Base-by-base conservation (phyloP, 371 early-diverging fungal genomes). In the Lichtheimia corymbifera region DNA sequence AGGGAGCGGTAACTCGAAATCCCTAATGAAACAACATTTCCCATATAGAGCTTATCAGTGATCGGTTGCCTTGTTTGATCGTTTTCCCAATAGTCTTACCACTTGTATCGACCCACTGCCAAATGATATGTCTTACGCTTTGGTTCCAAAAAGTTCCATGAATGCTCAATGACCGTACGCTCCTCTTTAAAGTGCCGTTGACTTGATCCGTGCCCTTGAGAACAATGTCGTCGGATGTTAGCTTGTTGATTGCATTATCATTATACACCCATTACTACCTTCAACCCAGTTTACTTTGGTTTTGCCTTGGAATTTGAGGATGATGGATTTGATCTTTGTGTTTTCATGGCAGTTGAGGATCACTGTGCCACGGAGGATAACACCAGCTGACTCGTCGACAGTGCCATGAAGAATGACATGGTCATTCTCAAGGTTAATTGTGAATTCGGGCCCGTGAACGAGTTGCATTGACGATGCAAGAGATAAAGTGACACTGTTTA, bases 1-100 rank as follows among this genome's bases (percentile, higher is more conserved):
- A n/a, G 81, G 79, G 20, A 83, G 53, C 14, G 78, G 75, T 14
- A 80, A 55, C 62, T 80, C 81, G 67, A 83, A 83, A 55, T 77
- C 76, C 75, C 80, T 79, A 41, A 20, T 40, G 22, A 14, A 22
- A n/a, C 25, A 15, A 27, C 20, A 52, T 52, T 15, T 22, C 18
- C 43, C 53, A 50, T 25, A 41, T 40, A 45, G 22, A 47, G 50
- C 45, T 53, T 22, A 47, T 44, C 24, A 54, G 47, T 25, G 30
- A 35, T 35, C 35, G 56, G 51, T 59, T 25, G 44, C 45, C 35
- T n/a, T 17, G 49, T 50, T 17, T 27, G 41, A 61, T 40, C 20
- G 41, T 22, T 22, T 22, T 22, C 22, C 43, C 55, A 59, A 49
- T 22, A 41, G 22, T 57, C 58, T 62, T 79, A 79, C 81, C 77